These are phyloP conservation scores for Colletotrichum costaricense DNA, from an alignment of 2,329 filamentous ascomycete species.

Conservation along the genomic window DNA sequence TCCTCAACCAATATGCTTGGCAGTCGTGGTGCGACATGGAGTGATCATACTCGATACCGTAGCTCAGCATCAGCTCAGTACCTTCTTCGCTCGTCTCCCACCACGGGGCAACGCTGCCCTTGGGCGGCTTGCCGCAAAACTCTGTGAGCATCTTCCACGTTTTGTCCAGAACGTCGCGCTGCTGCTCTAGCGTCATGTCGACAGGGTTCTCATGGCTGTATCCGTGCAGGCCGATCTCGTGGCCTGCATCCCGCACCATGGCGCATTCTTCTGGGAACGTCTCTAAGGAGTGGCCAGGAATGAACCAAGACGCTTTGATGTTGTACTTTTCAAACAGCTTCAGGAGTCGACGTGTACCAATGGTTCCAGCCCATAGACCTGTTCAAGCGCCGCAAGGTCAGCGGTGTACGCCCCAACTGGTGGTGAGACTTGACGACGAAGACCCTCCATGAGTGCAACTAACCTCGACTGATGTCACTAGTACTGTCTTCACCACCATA, in stretches of 20 bases:
- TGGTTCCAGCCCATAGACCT: constrained; percentile 75
- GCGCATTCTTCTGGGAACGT: constrained; percentile 59
- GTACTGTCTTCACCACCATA: constrained; percentile 80
- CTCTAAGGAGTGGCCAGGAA: constrained; percentile 59
- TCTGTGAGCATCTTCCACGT: constrained; percentile 77
- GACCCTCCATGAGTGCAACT: not conserved
- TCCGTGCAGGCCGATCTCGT: constrained; percentile 69
- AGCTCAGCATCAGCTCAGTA: constrained; percentile 72
- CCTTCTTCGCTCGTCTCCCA: constrained; percentile 80
- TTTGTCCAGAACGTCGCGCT: constrained; percentile 80
- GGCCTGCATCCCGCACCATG: constrained; percentile 56
- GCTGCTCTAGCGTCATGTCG: constrained; percentile 80
- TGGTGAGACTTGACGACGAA: no score
- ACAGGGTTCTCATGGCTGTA: constrained; percentile 81
- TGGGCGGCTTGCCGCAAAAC: constrained; percentile 75
- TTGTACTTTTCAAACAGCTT: constrained; percentile 80
- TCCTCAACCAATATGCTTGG: constrained; percentile 71
- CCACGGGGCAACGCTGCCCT: constrained; percentile 78
- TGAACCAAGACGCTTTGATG: constrained; percentile 72
- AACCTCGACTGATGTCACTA: constrained; percentile 78
- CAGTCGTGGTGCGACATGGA: constrained; percentile 75
- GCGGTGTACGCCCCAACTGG: not conserved
- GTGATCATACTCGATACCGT: constrained; percentile 78
- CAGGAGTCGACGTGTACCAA: constrained; percentile 72
- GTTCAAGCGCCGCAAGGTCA: constrained; percentile 20